Evolutionary conservation across 768 basidiomycete genomes (phyloP).

Genomic region (Amanita polypyramis): DNA sequence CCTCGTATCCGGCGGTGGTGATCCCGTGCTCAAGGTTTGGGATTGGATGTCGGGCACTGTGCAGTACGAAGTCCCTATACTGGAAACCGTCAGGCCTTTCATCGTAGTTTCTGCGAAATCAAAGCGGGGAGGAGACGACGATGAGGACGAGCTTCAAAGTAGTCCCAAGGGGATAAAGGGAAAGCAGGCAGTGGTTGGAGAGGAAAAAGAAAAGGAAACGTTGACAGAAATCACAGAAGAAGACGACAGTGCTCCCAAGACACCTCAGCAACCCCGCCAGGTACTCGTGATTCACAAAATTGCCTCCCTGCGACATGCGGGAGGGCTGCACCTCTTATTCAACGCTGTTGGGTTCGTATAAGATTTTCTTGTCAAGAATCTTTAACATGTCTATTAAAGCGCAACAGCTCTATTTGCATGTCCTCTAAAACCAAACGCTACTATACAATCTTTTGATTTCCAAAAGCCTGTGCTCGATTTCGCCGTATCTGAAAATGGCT

Average conservation of each 20-base stretch:
- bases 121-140: constrained; percentile 23
- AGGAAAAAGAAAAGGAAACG: constrained; percentile 10
- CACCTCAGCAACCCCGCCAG: constrained; percentile 16
- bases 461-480: constrained; percentile 16
- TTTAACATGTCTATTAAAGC: background rate
- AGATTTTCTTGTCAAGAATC: background rate
- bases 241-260: background rate
- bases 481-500: constrained; percentile 11
- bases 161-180: constrained; percentile 16
- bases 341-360: constrained; percentile 59
- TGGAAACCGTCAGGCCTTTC: constrained; percentile 35
- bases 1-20: constrained; percentile 86
- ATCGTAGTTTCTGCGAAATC: constrained; percentile 27
- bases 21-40: constrained; percentile 68
- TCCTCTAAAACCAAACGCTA: background rate
- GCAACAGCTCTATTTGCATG: constrained; percentile 7
- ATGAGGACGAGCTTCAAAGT: constrained; percentile 13
- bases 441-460: constrained; percentile 13
- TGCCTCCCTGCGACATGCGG: constrained; percentile 28
- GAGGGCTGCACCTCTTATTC: constrained; percentile 42
- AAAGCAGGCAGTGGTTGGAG: constrained; percentile 14
- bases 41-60: constrained; percentile 61
- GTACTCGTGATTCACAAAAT: constrained; percentile 54
- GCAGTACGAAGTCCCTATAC: constrained; percentile 41
- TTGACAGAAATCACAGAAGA: constrained; percentile 7